These are phyloP conservation scores for Paramecium sexaurelia DNA, from an alignment of 73 alveolate genomes.

Conservation along the genomic window DNA sequence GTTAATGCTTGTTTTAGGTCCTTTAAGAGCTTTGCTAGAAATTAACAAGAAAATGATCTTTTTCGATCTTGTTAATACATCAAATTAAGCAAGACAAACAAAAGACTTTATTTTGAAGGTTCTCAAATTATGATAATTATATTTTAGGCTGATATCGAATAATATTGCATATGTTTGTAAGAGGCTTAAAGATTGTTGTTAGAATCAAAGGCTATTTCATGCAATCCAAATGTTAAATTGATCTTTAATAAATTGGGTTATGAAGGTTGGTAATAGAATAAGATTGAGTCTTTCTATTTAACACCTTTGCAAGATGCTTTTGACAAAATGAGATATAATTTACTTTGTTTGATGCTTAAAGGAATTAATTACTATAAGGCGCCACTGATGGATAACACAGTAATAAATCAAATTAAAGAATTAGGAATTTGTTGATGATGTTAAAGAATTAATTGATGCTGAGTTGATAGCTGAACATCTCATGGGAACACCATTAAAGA, in stretches of 20 bases:
- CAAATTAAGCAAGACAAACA: neutral
- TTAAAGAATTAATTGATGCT: slow-evolving; percentile 54
- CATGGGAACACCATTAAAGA: slow-evolving; percentile 57
- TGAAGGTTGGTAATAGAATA: slow-evolving; percentile 62
- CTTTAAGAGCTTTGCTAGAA: slow-evolving; percentile 48
- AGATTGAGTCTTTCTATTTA: slow-evolving; percentile 58
- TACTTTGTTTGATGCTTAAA: slow-evolving; percentile 40
- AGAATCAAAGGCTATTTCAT: slow-evolving; percentile 4
- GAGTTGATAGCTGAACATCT: slow-evolving; percentile 65
- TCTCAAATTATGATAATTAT: neutral
- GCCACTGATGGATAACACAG: slow-evolving; percentile 41
- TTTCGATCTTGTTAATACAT: slow-evolving; percentile 49
- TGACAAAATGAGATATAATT: slow-evolving; percentile 52
- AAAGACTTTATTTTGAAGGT: neutral
- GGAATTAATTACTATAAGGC: slow-evolving; percentile 64
- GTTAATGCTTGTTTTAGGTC: slow-evolving; percentile 49
- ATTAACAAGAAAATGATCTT: slow-evolving; percentile 53
- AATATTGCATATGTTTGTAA: neutral
- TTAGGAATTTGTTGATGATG: slow-evolving; percentile 18
- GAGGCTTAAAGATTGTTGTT: neutral
- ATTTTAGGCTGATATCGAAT: slow-evolving; percentile 23
- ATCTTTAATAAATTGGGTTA: slow-evolving; percentile 41
- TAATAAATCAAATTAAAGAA: neutral
- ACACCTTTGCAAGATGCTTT: slow-evolving; percentile 54
- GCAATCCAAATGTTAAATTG: slow-evolving; percentile 33